A percentile compares a stretch with the other conserved stretches of the same genome.
Evolutionary conservation across 2,329 filamentous ascomycete species (phyloP).

Genomic region (Phaeosphaeriaceae sp.): DNA sequence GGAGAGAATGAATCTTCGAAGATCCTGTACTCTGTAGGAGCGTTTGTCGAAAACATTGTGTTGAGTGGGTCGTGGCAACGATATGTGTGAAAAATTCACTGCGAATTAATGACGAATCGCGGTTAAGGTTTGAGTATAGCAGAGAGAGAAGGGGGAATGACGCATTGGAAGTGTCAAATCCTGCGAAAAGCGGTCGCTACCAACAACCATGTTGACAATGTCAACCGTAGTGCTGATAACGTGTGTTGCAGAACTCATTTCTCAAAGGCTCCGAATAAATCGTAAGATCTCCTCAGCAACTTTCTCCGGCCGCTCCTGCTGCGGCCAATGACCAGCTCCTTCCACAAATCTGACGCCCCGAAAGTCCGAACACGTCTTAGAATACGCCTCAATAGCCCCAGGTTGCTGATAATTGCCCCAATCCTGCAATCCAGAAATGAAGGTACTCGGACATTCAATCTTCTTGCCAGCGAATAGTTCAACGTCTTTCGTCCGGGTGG

Average conservation of each 20-base stretch:
- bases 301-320: constrained; percentile 67
- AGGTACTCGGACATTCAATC: constrained; percentile 66
- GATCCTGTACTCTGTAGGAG: no score
- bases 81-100: no score
- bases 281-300: constrained; percentile 57
- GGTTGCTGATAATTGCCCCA: constrained; percentile 74
- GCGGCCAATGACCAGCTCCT: constrained; percentile 72
- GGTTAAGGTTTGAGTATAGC: no score
- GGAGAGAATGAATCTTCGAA: no score
- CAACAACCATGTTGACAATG: no score
- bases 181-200: no score
- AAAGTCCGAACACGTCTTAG: constrained; percentile 60
- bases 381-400: constrained; percentile 65
- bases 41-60: no score
- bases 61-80: background rate
- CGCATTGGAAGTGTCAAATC: no score
- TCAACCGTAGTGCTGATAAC: background rate
- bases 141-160: no score
- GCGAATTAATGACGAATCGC: no score
- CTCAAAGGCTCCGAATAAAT: constrained; percentile 45
- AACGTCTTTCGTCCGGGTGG: constrained; percentile 58
- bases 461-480: constrained; percentile 65
- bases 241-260: background rate
- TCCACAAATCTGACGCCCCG: constrained; percentile 61
- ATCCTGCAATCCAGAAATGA: constrained; percentile 67